These are phyloP conservation scores for Phylloporus sp. DNA, from an alignment of 768 basidiomycete genomes.

Conservation along the genomic window DNA sequence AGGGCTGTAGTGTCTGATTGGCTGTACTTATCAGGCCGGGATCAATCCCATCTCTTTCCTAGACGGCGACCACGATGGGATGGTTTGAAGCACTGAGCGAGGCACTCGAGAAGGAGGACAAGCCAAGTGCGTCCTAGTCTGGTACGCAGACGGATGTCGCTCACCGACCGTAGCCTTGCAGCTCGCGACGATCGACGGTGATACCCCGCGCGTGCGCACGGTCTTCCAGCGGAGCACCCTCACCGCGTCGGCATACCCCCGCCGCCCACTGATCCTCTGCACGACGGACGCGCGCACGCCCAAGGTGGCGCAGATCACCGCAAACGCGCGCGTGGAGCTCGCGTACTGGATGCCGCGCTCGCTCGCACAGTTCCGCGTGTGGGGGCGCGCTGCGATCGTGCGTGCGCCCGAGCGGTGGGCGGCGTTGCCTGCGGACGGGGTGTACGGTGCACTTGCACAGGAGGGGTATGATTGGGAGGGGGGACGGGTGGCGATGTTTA, in stretches of 20 bases:
- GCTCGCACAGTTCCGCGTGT: slow-evolving; percentile 71
- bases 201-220: slow-evolving; percentile 59
- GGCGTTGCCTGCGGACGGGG: slow-evolving; percentile 19
- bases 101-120: slow-evolving; percentile 37
- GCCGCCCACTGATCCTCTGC: slow-evolving; percentile 58
- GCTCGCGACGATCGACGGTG: slow-evolving; percentile 33
- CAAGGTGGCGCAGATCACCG: slow-evolving; percentile 58
- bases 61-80: slow-evolving; percentile 12
- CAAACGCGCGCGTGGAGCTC: slow-evolving; percentile 46
- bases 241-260: slow-evolving; percentile 36
- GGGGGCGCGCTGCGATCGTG: slow-evolving; percentile 53
- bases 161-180: slow-evolving; percentile 46
- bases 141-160: neutral
- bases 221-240: slow-evolving; percentile 61
- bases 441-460: slow-evolving; percentile 32
- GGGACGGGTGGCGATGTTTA: slow-evolving; percentile 58
- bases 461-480: slow-evolving; percentile 55
- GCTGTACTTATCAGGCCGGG: neutral
- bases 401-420: slow-evolving; percentile 42
- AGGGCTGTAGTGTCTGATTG: slow-evolving; percentile 15
- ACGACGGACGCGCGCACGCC: slow-evolving; percentile 72
- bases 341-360: slow-evolving; percentile 72
- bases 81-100: slow-evolving; percentile 47
- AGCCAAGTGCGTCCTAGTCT: slow-evolving; percentile 29
- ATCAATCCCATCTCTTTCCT: neutral